Conservation (phyloP, 306 rosid genomes). For the Glycine tomentella region DNA sequence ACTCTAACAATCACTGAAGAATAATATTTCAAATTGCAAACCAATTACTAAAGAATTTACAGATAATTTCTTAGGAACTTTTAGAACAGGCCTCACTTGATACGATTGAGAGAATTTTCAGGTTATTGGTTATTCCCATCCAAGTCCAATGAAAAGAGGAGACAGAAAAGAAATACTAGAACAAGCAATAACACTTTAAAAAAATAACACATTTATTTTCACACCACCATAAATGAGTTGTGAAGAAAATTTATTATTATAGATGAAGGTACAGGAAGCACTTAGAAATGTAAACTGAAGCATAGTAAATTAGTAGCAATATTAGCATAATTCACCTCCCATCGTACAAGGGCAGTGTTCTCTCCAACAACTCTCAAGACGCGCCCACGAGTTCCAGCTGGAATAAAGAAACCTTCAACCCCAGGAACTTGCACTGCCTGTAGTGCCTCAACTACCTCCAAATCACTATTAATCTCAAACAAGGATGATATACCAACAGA, state of each 20-base stretch:
- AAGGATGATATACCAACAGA: slow-evolving; percentile 83
- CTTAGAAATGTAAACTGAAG: slow-evolving; percentile 31
- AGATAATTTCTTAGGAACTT: slow-evolving; percentile 33
- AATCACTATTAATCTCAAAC: slow-evolving; percentile 64
- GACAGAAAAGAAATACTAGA: slow-evolving; percentile 37
- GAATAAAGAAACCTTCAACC: slow-evolving; percentile 79
- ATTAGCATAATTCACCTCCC: slow-evolving; percentile 76
- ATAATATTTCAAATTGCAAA: slow-evolving; percentile 42
- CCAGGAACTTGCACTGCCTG: slow-evolving; percentile 76
- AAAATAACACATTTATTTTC: slow-evolving; percentile 27
- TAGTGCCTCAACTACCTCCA: slow-evolving; percentile 62
- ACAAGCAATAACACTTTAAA: slow-evolving; percentile 5
- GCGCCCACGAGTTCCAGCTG: slow-evolving; percentile 76
- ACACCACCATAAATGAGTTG: slow-evolving; percentile 1
- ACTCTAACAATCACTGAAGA: slow-evolving; percentile 30
- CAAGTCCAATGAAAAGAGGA: slow-evolving; percentile 22
- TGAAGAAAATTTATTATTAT: slow-evolving; percentile 7
- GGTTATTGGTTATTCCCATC: slow-evolving; percentile 31
- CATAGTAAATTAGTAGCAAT: neutral
- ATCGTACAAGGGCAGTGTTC: slow-evolving; percentile 86
- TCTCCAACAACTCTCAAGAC: slow-evolving; percentile 71
- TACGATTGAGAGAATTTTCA: neutral
- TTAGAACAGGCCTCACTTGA: slow-evolving; percentile 33
- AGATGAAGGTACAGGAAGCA: slow-evolving; percentile 20
- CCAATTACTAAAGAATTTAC: slow-evolving; percentile 11